Evolutionary conservation across 208 protist genomes (phyloP).

Genomic region (Crithidia bombi): DNA sequence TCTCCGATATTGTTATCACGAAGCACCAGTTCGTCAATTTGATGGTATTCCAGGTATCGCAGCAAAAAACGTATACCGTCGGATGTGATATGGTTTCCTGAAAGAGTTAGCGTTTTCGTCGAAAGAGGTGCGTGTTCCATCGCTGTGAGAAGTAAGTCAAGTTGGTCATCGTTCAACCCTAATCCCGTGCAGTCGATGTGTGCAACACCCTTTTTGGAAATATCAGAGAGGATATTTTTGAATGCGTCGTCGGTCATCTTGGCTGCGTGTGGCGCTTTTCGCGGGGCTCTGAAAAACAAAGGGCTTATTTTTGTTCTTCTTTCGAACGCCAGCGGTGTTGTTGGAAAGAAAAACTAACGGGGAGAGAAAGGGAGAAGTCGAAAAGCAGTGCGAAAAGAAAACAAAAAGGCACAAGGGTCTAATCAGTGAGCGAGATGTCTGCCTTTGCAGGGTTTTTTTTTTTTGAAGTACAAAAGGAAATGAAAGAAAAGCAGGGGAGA

Average conservation of each 20-base stretch:
- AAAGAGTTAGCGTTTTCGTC: slow-evolving; percentile 51
- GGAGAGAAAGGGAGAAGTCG: too few relatives aligned
- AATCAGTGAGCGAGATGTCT: neutral
- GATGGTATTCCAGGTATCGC: slow-evolving; percentile 43
- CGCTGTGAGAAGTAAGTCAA: slow-evolving; percentile 63
- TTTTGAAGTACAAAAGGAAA: too few relatives aligned
- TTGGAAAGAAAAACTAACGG: too few relatives aligned
- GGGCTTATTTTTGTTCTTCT: too few relatives aligned
- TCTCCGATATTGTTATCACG: slow-evolving; percentile 73
- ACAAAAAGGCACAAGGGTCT: neutral
- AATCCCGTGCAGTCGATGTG: slow-evolving; percentile 50
- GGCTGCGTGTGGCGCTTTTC: neutral
- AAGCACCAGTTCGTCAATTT: slow-evolving; percentile 59
- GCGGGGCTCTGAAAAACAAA: neutral
- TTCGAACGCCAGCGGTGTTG: too few relatives aligned
- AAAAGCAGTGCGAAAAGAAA: slow-evolving; percentile 5
- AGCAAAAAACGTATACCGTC: slow-evolving; percentile 42
- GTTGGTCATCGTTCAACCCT: slow-evolving; percentile 49
- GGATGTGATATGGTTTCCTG: slow-evolving; percentile 68
- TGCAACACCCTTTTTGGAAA: slow-evolving; percentile 50
- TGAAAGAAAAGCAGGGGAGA: too few relatives aligned
- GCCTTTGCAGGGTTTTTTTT: too few relatives aligned
- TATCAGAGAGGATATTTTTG: slow-evolving; percentile 39
- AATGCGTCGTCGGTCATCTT: slow-evolving; percentile 39
- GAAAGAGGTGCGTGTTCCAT: slow-evolving; percentile 59